These are phyloP conservation scores for Mimosa bimucronata DNA, from an alignment of 306 rosid genomes.

Conservation along the genomic window DNA sequence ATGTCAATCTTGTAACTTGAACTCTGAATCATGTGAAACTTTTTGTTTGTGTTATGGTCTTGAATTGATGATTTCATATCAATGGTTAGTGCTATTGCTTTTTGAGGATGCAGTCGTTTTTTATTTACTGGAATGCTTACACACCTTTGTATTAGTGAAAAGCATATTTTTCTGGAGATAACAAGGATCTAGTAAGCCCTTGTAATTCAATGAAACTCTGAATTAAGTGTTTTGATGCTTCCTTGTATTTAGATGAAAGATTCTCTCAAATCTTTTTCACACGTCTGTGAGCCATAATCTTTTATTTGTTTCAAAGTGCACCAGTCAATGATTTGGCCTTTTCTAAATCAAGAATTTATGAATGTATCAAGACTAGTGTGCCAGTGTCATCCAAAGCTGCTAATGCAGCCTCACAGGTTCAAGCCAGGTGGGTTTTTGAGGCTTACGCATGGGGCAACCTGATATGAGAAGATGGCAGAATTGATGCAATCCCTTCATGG, in stretches of 20 bases:
- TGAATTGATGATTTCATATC: background rate
- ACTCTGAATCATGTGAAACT: slow-evolving; percentile 10
- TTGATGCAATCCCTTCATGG: background rate
- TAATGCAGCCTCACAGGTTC: slow-evolving; percentile 14
- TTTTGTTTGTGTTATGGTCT: background rate
- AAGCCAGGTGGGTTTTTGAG: slow-evolving; percentile 3
- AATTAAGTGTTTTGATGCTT: background rate
- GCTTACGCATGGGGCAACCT: slow-evolving; percentile 3
- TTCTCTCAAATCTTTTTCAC: background rate
- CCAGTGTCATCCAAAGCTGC: background rate
- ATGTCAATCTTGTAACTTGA: slow-evolving; percentile 22
- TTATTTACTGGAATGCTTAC: background rate
- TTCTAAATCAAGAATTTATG: background rate
- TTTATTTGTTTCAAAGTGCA: too few species aligned
- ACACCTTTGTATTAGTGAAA: background rate
- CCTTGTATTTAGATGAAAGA: background rate
- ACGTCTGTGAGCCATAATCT: background rate
- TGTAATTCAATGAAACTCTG: background rate
- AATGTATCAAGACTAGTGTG: background rate
- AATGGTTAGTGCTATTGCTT: background rate
- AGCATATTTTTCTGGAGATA: background rate
- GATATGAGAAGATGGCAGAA: background rate
- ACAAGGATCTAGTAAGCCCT: background rate
- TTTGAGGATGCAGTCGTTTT: background rate
- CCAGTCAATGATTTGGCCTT: background rate